phyloP scores from a whole-genome alignment of 192 early-diverging fungal species.

The Coemansia sp. region DNA sequence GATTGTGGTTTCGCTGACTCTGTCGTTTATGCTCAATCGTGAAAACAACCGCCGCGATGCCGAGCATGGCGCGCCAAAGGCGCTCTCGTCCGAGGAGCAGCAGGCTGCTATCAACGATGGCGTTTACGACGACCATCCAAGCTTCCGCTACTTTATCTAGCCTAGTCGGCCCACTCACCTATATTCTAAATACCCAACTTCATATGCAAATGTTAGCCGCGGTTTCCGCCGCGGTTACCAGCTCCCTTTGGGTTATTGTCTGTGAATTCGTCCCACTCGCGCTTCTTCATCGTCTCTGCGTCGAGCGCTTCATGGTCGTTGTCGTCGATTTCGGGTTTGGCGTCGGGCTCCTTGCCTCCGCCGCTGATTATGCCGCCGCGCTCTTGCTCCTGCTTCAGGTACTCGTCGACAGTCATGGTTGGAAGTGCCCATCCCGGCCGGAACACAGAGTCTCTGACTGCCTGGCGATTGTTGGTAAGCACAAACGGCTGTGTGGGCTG shows the following conservation, averaged over 20 bases:
- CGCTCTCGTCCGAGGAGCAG: slow-evolving; percentile 31
- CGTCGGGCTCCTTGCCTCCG: slow-evolving; percentile 75
- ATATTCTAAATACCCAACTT: background rate
- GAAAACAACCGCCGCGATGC: slow-evolving; percentile 56
- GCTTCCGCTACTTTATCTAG: slow-evolving; percentile 47
- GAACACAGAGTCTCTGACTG: slow-evolving; percentile 79
- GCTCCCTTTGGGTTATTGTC: slow-evolving; percentile 71
- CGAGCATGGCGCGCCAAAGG: slow-evolving; percentile 18
- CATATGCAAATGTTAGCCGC: slow-evolving; percentile 16
- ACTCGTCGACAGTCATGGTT: slow-evolving; percentile 97
- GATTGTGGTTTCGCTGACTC: slow-evolving; percentile 47
- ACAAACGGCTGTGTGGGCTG: slow-evolving; percentile 82
- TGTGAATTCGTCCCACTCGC: slow-evolving; percentile 91
- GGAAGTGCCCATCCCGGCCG: slow-evolving; percentile 81
- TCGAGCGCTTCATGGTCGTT: slow-evolving; percentile 79
- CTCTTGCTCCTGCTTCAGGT: slow-evolving; percentile 78
- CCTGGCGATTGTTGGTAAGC: slow-evolving; percentile 72
- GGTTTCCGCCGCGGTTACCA: slow-evolving; percentile 59
- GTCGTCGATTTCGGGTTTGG: slow-evolving; percentile 62
- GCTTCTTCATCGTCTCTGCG: slow-evolving; percentile 78
- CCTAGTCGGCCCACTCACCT: background rate
- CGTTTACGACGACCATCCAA: slow-evolving; percentile 45
- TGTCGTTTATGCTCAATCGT: slow-evolving; percentile 55
- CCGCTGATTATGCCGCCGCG: slow-evolving; percentile 86
- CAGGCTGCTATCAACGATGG: slow-evolving; percentile 27